These are phyloP conservation scores for Chalciporus piperatus DNA, from an alignment of 768 basidiomycete species.

Conservation along the genomic window DNA sequence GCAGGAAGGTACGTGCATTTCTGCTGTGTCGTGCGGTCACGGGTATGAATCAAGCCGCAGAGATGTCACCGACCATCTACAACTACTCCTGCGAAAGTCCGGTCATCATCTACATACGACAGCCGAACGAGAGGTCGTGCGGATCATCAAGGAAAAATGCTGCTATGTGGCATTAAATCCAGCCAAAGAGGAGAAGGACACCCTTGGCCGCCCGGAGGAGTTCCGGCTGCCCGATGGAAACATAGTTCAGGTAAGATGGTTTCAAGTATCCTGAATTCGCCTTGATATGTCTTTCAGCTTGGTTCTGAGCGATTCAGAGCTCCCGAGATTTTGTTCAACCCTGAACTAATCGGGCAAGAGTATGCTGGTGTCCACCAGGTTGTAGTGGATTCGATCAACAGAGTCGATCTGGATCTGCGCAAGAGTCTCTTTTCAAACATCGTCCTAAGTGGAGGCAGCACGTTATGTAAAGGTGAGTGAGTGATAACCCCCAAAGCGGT, in stretches of 20 bases:
- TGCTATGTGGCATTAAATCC: constrained; percentile 95
- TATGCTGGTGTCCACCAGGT: constrained; percentile 98
- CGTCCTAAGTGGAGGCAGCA: constrained; percentile 94
- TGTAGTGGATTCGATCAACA: constrained; percentile 95
- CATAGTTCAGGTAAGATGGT: constrained; percentile 70
- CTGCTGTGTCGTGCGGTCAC: neutral
- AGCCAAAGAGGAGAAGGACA: constrained; percentile 93
- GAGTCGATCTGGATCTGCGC: constrained; percentile 93
- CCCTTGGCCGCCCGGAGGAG: constrained; percentile 72
- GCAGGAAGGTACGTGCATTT: constrained; percentile 73
- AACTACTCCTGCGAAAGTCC: constrained; percentile 88
- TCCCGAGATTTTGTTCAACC: constrained; percentile 97
- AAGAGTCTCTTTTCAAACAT: constrained; percentile 96
- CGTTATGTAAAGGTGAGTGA: constrained; percentile 81
- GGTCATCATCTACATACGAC: constrained; percentile 96
- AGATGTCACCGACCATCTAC: constrained; percentile 96
- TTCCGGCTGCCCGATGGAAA: constrained; percentile 96
- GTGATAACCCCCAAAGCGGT: constrained; percentile 2
- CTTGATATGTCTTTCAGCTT: constrained; percentile 50
- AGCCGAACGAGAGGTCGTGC: constrained; percentile 94
- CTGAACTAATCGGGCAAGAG: constrained; percentile 93
- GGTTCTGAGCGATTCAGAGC: constrained; percentile 95
- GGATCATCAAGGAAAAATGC: constrained; percentile 97
- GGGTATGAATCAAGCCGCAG: constrained; percentile 38
- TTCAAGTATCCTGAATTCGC: constrained; percentile 10